Conservation (phyloP, 2,329 filamentous ascomycete genomes). For the Curvularia sp. region DNA sequence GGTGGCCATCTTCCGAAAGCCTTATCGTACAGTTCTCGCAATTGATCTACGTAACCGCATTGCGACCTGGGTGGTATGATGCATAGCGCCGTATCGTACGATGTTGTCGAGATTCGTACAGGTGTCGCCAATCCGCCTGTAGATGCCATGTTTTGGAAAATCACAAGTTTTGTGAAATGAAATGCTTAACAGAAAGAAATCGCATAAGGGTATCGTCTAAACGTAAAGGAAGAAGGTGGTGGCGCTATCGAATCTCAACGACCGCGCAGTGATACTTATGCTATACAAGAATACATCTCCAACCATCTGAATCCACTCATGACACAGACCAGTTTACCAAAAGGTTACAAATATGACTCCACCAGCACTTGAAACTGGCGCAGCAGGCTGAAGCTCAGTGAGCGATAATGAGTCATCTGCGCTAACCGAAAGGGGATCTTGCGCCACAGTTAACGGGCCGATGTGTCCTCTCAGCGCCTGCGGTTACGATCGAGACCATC, state of each 20-base stretch:
- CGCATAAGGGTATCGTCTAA: slow-evolving; percentile 20
- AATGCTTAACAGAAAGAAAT: slow-evolving; percentile 3
- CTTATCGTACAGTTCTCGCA: slow-evolving; percentile 70
- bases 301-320: neutral
- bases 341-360: slow-evolving; percentile 27
- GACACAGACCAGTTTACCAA: slow-evolving; percentile 9
- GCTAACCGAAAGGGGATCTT: slow-evolving; percentile 24
- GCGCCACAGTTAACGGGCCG: slow-evolving; percentile 21
- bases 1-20: slow-evolving; percentile 69
- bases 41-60: slow-evolving; percentile 59
- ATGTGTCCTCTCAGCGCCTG: neutral
- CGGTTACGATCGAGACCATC: neutral
- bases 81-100: slow-evolving; percentile 67
- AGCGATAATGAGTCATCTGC: slow-evolving; percentile 39
- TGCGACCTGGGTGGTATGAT: slow-evolving; percentile 62
- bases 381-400: slow-evolving; percentile 15
- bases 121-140: slow-evolving; percentile 7
- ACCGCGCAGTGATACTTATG: slow-evolving; percentile 13
- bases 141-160: slow-evolving; percentile 29
- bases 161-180: neutral
- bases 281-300: neutral
- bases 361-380: slow-evolving; percentile 8
- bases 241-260: slow-evolving; percentile 13
- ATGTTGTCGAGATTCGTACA: slow-evolving; percentile 42
- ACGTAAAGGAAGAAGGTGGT: neutral